phyloP scores from a whole-genome alignment of 306 rosid genomes.

The Betula pendula region DNA sequence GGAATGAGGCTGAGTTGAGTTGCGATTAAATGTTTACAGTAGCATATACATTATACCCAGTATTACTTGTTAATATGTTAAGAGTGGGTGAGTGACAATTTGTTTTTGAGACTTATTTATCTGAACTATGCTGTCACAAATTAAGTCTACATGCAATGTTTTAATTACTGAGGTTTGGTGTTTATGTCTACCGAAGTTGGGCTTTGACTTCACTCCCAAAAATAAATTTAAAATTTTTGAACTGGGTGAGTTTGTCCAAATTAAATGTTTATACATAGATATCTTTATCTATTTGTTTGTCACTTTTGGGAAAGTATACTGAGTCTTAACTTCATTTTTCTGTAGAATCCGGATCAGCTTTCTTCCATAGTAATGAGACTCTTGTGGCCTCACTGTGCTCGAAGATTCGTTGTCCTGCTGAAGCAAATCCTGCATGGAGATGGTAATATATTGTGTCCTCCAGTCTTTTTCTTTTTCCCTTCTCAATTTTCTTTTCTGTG shows the following conservation, averaged over 20 bases:
- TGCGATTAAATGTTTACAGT: neutral
- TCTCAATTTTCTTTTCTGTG: neutral
- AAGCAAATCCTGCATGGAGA: conserved; percentile 87
- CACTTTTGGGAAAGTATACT: conserved; percentile 11
- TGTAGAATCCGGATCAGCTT: conserved; percentile 39
- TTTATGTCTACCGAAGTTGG: neutral
- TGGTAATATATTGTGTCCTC: conserved; percentile 54
- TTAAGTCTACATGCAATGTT: neutral
- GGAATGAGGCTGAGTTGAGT: neutral
- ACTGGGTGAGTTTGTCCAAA: neutral
- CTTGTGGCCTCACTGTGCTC: conserved; percentile 50
- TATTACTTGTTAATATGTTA: neutral
- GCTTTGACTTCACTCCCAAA: neutral
- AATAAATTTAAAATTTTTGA: neutral
- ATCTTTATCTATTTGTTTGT: neutral
- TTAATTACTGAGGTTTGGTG: neutral
- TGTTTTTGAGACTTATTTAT: neutral
- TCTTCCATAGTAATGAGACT: conserved; percentile 31
- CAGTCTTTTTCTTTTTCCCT: conserved; percentile 1
- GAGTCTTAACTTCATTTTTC: conserved; percentile 19
- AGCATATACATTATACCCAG: neutral
- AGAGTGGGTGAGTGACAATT: neutral
- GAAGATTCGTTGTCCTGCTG: conserved; percentile 67
- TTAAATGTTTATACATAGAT: conserved; percentile 13
- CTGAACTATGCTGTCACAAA: neutral